Conservation (phyloP, 495 filamentous ascomycete species). For the Penicillium longicatenatum region DNA sequence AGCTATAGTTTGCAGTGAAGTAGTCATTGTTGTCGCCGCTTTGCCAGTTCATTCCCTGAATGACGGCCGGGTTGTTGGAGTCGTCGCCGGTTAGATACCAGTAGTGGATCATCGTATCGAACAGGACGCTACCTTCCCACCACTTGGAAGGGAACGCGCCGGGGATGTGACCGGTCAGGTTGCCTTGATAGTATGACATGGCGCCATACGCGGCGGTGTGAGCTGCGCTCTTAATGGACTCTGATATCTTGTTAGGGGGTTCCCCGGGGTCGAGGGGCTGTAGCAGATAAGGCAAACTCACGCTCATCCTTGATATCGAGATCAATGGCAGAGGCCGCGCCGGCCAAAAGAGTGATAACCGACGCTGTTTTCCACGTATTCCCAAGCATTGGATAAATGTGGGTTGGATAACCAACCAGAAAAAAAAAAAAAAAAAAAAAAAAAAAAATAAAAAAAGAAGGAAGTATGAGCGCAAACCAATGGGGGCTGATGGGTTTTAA, state of each 20-base stretch:
- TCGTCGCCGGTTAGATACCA: slow-evolving; percentile 66
- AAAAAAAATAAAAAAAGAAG: neutral
- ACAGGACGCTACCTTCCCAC: slow-evolving; percentile 73
- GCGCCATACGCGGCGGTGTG: slow-evolving; percentile 58
- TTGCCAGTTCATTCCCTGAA: slow-evolving; percentile 59
- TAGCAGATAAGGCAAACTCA: slow-evolving; percentile 5
- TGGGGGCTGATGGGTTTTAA: neutral
- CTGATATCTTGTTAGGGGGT: slow-evolving; percentile 22
- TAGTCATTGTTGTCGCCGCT: slow-evolving; percentile 59
- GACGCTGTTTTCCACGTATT: slow-evolving; percentile 2
- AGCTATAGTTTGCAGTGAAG: slow-evolving; percentile 62
- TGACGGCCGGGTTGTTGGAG: slow-evolving; percentile 59
- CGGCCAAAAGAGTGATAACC: slow-evolving; percentile 10
- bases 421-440: neutral
- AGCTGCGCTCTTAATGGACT: slow-evolving; percentile 64
- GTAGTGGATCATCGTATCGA: slow-evolving; percentile 69
- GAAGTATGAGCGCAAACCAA: neutral
- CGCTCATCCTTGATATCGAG: slow-evolving; percentile 19
- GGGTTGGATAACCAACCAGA: neutral
- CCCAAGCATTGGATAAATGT: neutral
- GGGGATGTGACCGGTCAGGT: slow-evolving; percentile 57
- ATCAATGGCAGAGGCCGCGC: slow-evolving; percentile 16
- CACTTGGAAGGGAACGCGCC: slow-evolving; percentile 56
- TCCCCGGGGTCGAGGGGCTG: slow-evolving; percentile 26
- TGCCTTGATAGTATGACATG: slow-evolving; percentile 65